A percentile compares a stretch with the other conserved stretches of the same genome.
These are phyloP conservation scores for Theobroma grandiflorum DNA, from an alignment of 441 rosid species.

Conservation along the genomic window DNA sequence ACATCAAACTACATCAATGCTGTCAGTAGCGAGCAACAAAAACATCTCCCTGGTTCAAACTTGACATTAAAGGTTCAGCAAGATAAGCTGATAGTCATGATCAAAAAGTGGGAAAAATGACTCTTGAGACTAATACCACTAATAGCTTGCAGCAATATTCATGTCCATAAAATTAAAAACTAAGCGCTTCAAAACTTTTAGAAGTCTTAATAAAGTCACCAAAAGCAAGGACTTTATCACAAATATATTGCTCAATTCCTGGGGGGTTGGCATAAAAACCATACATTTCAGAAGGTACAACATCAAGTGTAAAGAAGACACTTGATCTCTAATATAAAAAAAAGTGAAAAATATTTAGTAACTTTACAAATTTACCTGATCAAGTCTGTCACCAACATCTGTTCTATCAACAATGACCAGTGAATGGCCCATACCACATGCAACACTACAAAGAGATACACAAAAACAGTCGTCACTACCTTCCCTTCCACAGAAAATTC, in stretches of 20 bases:
- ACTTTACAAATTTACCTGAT: conserved; percentile 60
- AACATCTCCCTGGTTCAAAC: not conserved
- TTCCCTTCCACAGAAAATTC: not conserved
- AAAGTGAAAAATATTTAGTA: not conserved
- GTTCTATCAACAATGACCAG: conserved; percentile 87
- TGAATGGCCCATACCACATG: conserved; percentile 88
- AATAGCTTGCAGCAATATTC: not conserved
- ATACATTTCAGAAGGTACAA: conserved; percentile 1
- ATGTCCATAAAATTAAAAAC: not conserved
- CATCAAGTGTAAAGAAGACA: conserved; percentile 4
- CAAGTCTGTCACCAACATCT: conserved; percentile 68
- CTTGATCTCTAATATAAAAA: not conserved
- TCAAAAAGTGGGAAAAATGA: not conserved
- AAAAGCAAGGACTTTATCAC: not conserved
- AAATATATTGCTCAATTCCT: not conserved
- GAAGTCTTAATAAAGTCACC: not conserved
- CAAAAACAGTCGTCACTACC: not conserved
- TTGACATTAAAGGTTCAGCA: not conserved
- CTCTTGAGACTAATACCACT: not conserved
- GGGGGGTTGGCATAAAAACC: conserved; percentile 3
- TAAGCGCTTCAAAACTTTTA: not conserved
- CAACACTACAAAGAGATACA: conserved; percentile 61
- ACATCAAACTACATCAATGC: not conserved
- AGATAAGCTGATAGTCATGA: not conserved
- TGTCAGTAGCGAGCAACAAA: not conserved